Evolutionary conservation across 306 rosid species (phyloP).

Genomic region (Rosa persica): DNA sequence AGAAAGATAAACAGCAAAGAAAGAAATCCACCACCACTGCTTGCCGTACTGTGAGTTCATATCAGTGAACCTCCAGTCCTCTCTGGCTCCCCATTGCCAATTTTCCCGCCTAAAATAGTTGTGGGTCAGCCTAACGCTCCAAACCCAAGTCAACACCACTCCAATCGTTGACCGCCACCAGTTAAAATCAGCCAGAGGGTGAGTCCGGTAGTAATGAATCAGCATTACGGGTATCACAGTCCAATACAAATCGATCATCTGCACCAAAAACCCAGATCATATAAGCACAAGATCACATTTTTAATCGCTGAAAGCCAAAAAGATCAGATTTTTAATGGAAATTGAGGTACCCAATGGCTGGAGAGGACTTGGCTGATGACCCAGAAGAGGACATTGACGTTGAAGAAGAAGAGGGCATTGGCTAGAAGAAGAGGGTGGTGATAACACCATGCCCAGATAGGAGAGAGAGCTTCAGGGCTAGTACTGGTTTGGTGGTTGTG

Average conservation of each 20-base stretch:
- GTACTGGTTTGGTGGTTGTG: conserved; percentile 20
- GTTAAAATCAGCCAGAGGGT: conserved; percentile 64
- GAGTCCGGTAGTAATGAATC: conserved; percentile 66
- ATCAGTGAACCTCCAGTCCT: conserved; percentile 93
- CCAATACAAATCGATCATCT: conserved; percentile 94
- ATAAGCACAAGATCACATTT: not conserved
- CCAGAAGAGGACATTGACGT: conserved; percentile 88
- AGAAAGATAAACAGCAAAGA: conserved; percentile 72
- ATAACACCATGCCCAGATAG: conserved; percentile 73
- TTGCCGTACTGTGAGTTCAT: conserved; percentile 69
- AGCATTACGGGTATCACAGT: conserved; percentile 87
- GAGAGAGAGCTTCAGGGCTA: conserved; percentile 26
- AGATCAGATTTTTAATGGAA: not conserved
- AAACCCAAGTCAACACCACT: conserved; percentile 65
- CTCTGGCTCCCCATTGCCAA: conserved; percentile 92
- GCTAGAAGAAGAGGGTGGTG: conserved; percentile 76
- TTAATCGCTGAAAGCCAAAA: not conserved
- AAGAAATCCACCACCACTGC: conserved; percentile 92
- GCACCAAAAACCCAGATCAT: conserved; percentile 33
- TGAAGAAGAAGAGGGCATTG: conserved; percentile 80
- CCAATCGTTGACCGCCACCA: conserved; percentile 67
- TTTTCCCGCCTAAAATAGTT: conserved; percentile 83
- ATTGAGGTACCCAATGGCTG: conserved; percentile 76
- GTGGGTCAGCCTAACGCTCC: conserved; percentile 78
- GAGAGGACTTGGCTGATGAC: conserved; percentile 61